Base-by-base conservation (phyloP, 164 flowering plant genomes). In the Nelumbo lutea region DNA sequence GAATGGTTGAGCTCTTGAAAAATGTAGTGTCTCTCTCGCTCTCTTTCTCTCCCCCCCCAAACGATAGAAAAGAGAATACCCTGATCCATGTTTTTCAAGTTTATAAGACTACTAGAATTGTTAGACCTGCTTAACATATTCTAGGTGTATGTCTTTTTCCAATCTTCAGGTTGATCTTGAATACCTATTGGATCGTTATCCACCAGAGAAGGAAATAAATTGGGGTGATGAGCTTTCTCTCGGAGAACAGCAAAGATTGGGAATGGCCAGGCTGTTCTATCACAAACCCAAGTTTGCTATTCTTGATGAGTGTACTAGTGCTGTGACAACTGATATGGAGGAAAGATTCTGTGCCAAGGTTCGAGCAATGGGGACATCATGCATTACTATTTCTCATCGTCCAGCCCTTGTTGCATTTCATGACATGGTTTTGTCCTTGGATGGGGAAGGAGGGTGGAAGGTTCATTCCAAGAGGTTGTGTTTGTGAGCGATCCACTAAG, bases 251-350 rank as follows among this genome's bases (percentile, higher is more conserved):
- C 99, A 96, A 71, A 87, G 99, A 69, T 72, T 96, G 74, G 99
- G 99, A 47, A 96, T 96, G 99, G 99, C 99, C 61, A 89, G 99
- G 76, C 83, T 96, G 10, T 96, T 96, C 76, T 96, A 93, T 79
- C 99, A 96, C 75, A 96, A 91, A 74, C 99, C 99, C 27, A 93
- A 88, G 70, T 96, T 93, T 88, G 99, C 99, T 47, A 96, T 96
- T 79, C 93, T 96, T 72, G 99, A 96, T 73, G 99, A 96, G 73
- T 96, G 99, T 76, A 96, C 99, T 9, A 96, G 99, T 83, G 99
- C 99, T 76, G 99, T 96, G 66, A 93, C 99, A 63, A 96, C 93
- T 77, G 99, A 93, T 81, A 93, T 96, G 99, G 99, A 96, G 76
- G 99, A 91, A 75, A 90, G 99, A 10, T 96, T 96, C 72, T 93